Conservation (phyloP, 176 grass and related monocot species). For the Musa troglodytarum region DNA sequence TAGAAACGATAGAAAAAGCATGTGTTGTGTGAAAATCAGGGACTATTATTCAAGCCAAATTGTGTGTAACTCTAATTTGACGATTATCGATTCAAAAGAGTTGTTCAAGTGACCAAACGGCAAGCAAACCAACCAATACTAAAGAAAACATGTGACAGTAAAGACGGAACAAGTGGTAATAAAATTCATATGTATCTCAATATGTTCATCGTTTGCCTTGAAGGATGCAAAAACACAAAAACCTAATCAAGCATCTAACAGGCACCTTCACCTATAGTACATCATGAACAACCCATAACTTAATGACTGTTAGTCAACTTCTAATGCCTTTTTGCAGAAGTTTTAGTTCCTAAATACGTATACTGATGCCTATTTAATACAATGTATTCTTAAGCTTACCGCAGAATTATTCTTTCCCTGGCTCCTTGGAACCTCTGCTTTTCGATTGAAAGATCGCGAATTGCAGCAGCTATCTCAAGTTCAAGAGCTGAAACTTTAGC, state of each 20-base stretch:
- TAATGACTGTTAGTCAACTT: too few species aligned
- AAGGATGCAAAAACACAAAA: not conserved
- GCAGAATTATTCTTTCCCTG: conserved; percentile 80
- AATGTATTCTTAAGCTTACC: conserved; percentile 33
- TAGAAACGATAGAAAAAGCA: too few species aligned
- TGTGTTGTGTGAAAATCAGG: too few species aligned
- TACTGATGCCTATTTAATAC: not conserved
- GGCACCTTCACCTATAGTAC: too few species aligned
- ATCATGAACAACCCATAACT: too few species aligned
- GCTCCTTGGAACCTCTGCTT: conserved; percentile 97
- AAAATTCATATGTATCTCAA: not conserved
- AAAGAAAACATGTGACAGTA: too few species aligned
- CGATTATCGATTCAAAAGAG: too few species aligned
- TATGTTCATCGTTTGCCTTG: not conserved
- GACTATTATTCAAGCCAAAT: too few species aligned
- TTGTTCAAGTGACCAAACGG: too few species aligned
- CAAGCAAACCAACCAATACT: too few species aligned
- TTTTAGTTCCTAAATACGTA: not conserved
- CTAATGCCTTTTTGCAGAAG: not conserved
- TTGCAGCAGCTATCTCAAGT: conserved; percentile 84
- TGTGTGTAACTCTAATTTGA: too few species aligned
- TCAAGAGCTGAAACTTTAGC: conserved; percentile 88
- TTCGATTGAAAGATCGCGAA: conserved; percentile 81
- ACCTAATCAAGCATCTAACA: not conserved
- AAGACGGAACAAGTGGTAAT: not conserved